These are phyloP conservation scores for Curvularia sp. DNA, from an alignment of 2,329 filamentous ascomycete genomes.

Conservation along the genomic window DNA sequence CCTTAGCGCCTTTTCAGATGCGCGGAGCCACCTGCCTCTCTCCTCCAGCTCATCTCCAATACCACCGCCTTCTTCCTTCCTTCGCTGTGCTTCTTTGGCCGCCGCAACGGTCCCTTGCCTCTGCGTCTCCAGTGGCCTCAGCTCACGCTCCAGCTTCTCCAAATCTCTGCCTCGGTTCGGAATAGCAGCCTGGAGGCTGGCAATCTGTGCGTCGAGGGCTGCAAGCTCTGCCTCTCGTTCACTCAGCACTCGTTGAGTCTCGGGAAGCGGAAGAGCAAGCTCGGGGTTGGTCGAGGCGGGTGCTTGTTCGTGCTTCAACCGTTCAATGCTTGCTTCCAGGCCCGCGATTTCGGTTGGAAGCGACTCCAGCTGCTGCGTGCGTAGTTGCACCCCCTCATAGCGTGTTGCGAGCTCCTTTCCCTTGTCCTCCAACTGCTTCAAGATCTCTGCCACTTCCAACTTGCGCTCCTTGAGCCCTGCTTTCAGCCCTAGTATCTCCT, in stretches of 20 bases:
- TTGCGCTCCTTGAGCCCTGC: conserved; percentile 80
- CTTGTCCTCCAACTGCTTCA: conserved; percentile 72
- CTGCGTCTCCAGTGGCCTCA: conserved; percentile 72
- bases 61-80: conserved; percentile 70
- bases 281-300: conserved; percentile 50
- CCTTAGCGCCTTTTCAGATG: conserved; percentile 69
- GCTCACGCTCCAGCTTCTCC: conserved; percentile 71
- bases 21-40: conserved; percentile 76
- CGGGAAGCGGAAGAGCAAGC: conserved; percentile 54
- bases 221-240: conserved; percentile 53
- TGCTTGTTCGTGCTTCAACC: conserved; percentile 52
- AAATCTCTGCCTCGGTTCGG: conserved; percentile 72
- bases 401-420: conserved; percentile 66
- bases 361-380: conserved; percentile 59
- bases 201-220: conserved; percentile 54
- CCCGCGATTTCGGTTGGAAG: conserved; percentile 62
- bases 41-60: conserved; percentile 78
- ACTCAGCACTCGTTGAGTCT: conserved; percentile 52
- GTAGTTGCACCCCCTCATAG: conserved; percentile 63
- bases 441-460: conserved; percentile 75
- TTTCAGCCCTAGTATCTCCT: conserved; percentile 73
- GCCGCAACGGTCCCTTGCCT: conserved; percentile 69
- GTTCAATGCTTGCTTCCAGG: conserved; percentile 59
- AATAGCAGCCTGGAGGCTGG: conserved; percentile 64
- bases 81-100: conserved; percentile 73